Conservation (phyloP, 805 yeast species). For the Cyberlindnera mycetangii region DNA sequence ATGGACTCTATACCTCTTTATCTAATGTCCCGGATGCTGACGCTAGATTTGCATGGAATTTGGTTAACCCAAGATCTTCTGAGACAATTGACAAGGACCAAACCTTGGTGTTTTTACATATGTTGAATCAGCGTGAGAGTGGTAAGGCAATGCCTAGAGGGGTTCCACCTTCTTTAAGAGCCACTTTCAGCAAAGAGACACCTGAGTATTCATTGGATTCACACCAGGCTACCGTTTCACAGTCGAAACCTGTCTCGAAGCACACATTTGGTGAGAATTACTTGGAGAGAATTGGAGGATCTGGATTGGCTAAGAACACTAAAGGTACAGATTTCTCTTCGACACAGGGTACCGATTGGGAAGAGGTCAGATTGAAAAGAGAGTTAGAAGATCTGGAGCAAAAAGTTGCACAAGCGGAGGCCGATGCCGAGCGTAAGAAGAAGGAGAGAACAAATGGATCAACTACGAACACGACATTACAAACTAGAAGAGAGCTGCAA, state of each 20-base stretch:
- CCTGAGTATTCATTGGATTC: slow-evolving; percentile 69
- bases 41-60: slow-evolving; percentile 87
- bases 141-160: slow-evolving; percentile 85
- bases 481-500: slow-evolving; percentile 66
- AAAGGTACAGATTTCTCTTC: slow-evolving; percentile 70
- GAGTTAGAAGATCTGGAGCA: slow-evolving; percentile 74
- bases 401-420: slow-evolving; percentile 56
- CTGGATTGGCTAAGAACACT: slow-evolving; percentile 30
- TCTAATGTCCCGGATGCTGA: slow-evolving; percentile 78
- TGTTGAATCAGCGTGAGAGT: slow-evolving; percentile 82
- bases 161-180: slow-evolving; percentile 91
- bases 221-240: slow-evolving; percentile 40
- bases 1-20: slow-evolving; percentile 66
- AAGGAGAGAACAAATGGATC: slow-evolving; percentile 30
- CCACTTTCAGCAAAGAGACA: slow-evolving; percentile 83
- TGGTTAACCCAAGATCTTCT: slow-evolving; percentile 86
- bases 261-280: slow-evolving; percentile 52
- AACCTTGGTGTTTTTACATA: slow-evolving; percentile 82
- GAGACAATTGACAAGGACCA: slow-evolving; percentile 94
- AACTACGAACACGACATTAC: slow-evolving; percentile 25
- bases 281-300: slow-evolving; percentile 54
- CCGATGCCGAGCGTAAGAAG: slow-evolving; percentile 39
- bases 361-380: slow-evolving; percentile 76
- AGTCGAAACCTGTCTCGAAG: slow-evolving; percentile 24
- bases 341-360: slow-evolving; percentile 84